A percentile compares a stretch with the other conserved stretches of the same genome.
These are phyloP conservation scores for Aspergillus arachidicola DNA, from an alignment of 2,329 filamentous ascomycete species.

Conservation along the genomic window DNA sequence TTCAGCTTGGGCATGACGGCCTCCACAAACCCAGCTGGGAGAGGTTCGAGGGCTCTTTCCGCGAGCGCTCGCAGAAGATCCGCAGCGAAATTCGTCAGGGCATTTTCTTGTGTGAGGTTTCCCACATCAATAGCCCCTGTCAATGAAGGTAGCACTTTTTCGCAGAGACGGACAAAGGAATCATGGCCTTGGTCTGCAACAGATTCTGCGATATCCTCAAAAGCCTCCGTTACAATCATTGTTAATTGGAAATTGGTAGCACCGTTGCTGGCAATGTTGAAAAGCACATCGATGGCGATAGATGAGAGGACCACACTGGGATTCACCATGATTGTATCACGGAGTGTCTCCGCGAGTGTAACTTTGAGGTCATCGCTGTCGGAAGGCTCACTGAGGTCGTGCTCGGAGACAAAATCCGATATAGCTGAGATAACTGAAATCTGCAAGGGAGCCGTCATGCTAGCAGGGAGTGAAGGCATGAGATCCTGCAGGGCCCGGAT, in stretches of 20 bases:
- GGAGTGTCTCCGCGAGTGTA: conserved; percentile 82
- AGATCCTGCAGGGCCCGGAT: conserved; percentile 81
- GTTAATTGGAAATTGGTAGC: conserved; percentile 89
- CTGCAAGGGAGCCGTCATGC: conserved; percentile 61
- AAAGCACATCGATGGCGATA: conserved; percentile 76
- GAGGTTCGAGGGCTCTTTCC: conserved; percentile 79
- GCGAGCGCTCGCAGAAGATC: conserved; percentile 81
- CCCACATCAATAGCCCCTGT: conserved; percentile 89
- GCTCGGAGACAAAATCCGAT: conserved; percentile 72
- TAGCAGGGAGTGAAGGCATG: conserved; percentile 55
- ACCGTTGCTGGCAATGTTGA: conserved; percentile 84
- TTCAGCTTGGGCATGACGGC: conserved; percentile 86
- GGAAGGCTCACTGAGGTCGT: conserved; percentile 79
- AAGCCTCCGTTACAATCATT: conserved; percentile 83
- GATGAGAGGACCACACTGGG: conserved; percentile 71
- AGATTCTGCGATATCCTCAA: conserved; percentile 79
- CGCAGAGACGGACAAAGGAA: conserved; percentile 76
- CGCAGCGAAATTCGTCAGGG: conserved; percentile 81
- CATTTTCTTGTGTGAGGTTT: conserved; percentile 75
- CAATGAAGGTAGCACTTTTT: conserved; percentile 83
- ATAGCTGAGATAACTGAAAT: conserved; percentile 61
- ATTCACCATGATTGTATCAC: conserved; percentile 80
- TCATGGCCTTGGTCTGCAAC: conserved; percentile 67
- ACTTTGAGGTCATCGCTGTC: conserved; percentile 92
- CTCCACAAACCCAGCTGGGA: conserved; percentile 83